Evolutionary conservation across 495 filamentous ascomycete species (phyloP), one percentile per base, ranked within the genome.

Genomic region (Sordaria brevicollis): DNA sequence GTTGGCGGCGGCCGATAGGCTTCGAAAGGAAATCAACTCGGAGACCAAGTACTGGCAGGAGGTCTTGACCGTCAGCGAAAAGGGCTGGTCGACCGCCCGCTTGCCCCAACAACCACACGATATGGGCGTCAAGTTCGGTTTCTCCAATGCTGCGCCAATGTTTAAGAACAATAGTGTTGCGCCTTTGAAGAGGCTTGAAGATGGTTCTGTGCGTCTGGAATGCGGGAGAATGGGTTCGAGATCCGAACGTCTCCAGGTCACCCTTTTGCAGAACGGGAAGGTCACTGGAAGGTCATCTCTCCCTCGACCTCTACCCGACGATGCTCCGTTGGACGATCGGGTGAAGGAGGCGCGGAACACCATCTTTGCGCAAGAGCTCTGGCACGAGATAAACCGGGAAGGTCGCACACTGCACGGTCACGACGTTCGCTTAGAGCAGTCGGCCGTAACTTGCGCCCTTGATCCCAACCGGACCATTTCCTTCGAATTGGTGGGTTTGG

Each of bases 41-140:
- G 96, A 99, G 78, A 88, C 88, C 2, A 89, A 86, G 71, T 98
- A 97, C 79, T 99, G 96, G 96, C 84, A 89, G 65, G 88, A 97
- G 74, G 86, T 97, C 1, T 78, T 97, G 35, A 87, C 88, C 25
- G 86, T 98, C 34, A 91, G 89, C 71, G 87, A 93, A 54, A 88
- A 89, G 35, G 92, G 93, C 4, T 99, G 95, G 94, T 86, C 91
- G 31, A 76, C 97, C 8, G 92, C 87, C 73, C 84, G 90, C 31
- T 74, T 93, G 31, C 91, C 93, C 1, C 84, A 89, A 31, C 89
- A 94, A 39, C 84, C 83, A 67, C 87, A 92, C 75, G 89, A 89
- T 2, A 81, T 98, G 35, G 93, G 89, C 38, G 94, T 98, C 39
- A 88, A 89, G 69, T 97, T 92, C 81, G 96, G 96, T 11, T 97